Conservation (phyloP, 1,139 yeast genomes). For the Hemisphaericaspora xylanilytica region DNA sequence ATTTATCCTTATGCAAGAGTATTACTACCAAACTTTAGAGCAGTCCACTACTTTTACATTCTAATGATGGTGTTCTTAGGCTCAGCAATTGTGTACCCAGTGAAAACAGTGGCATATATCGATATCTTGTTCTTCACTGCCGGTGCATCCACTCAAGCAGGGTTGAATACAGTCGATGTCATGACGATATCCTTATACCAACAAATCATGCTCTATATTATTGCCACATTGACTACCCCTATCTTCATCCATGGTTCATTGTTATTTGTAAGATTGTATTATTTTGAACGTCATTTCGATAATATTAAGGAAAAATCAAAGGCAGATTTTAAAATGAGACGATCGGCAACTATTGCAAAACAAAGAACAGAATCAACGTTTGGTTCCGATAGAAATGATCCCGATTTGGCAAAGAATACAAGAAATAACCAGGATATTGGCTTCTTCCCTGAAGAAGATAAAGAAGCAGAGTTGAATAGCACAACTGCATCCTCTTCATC, state of each 20-base stretch:
- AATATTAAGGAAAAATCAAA: conserved; percentile 75
- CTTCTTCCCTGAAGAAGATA: conserved; percentile 7
- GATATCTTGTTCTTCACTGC: conserved; percentile 76
- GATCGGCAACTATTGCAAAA: conserved; percentile 67
- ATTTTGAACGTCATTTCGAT: conserved; percentile 88
- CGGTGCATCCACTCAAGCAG: conserved; percentile 88
- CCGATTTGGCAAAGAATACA: conserved; percentile 25
- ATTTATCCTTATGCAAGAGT: conserved; percentile 48
- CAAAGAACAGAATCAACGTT: conserved; percentile 42
- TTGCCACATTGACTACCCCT: conserved; percentile 75
- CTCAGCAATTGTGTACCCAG: conserved; percentile 74
- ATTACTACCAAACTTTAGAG: conserved; percentile 70
- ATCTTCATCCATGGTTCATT: conserved; percentile 82
- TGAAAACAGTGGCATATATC: conserved; percentile 62
- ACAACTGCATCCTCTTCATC: conserved; percentile 35
- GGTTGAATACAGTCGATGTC: conserved; percentile 74
- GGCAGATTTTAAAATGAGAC: conserved; percentile 71
- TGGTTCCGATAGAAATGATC: conserved; percentile 25
- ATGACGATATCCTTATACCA: conserved; percentile 68
- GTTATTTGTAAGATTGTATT: conserved; percentile 76
- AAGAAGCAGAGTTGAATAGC: conserved; percentile 10
- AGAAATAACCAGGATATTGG: conserved; percentile 39
- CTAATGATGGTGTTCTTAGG: conserved; percentile 54
- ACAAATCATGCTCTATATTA: conserved; percentile 63
- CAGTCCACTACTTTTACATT: conserved; percentile 73